Percentiles rank a stretch among this genome's conserved stretches.
Evolutionary conservation across 495 filamentous ascomycete species (phyloP).

Genomic region (Penicillium verhagenii): DNA sequence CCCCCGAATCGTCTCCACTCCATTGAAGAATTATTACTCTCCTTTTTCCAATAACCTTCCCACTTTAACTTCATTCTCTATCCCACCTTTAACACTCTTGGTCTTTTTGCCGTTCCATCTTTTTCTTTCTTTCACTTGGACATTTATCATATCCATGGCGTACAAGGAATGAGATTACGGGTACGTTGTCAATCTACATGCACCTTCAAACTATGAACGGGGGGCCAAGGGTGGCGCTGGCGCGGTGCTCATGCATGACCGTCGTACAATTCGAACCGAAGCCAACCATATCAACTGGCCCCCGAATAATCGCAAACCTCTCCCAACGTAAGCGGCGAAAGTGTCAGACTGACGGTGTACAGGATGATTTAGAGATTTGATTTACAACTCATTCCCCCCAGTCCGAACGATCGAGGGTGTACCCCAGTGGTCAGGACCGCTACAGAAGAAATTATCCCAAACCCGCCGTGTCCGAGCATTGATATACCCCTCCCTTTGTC

Average conservation of each 20-base stretch:
- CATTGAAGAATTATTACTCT: conserved; percentile 7
- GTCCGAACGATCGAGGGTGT: conserved; percentile 15
- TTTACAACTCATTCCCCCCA: conserved; percentile 21
- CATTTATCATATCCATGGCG: neutral
- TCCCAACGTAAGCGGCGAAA: conserved; percentile 15
- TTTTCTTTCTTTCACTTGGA: conserved; percentile 1
- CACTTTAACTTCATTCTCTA: neutral
- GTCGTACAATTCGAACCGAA: conserved; percentile 5
- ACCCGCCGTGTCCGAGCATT: conserved; percentile 1
- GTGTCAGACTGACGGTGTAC: conserved; percentile 24
- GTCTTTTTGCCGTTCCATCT: too few species aligned
- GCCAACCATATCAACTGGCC: conserved; percentile 7
- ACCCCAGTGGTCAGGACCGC: conserved; percentile 3
- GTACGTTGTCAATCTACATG: neutral
- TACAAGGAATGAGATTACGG: neutral
- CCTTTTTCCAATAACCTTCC: conserved; percentile 6
- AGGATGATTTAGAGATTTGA: conserved; percentile 36
- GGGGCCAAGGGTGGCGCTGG: conserved; percentile 13
- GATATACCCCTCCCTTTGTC: conserved; percentile 3
- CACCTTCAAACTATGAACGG: too few species aligned
- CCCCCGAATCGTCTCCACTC: conserved; percentile 21
- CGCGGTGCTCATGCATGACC: conserved; percentile 8
- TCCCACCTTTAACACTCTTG: too few species aligned
- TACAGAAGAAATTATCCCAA: neutral
- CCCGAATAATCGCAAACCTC: conserved; percentile 6